Evolutionary conservation across 805 yeast genomes (phyloP), one percentile per base, ranked within the genome.

Genomic region (Ogataea paraovalis): DNA sequence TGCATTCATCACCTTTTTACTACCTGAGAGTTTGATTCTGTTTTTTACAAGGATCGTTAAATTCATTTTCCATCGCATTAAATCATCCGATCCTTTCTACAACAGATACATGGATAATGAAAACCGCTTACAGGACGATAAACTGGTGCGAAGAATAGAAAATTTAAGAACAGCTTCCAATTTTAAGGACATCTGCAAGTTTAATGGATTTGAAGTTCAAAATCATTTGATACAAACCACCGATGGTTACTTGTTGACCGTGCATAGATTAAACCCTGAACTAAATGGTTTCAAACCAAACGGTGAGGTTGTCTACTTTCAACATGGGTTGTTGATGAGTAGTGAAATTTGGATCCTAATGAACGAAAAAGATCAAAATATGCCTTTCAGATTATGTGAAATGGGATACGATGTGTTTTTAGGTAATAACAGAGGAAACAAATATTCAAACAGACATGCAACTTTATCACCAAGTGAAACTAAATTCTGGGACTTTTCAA

Each of bases 371-470:
- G 45, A 56, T 10, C 71, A 74, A 41, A 80, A 82, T 52, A 67
- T 94, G 42, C 97, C 98, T 0, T 85, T 87, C 62, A 69, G 80
- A 2, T 72, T 92, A 30, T 83, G 83, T 50, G 89, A 90, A 48
- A 63, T 81, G 41, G 97, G 97, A 1, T 92, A 80, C 65, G 99
- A 92, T 61, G 97, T 92, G 5, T 92, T 96, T 92, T 71, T 92
- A 52, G 98, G 98, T 1, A 89, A 88, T 65, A 89, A 88, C 60
- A 74, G 96, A 48, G 96, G 96, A 10, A 94, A 92, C 68, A 94
- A 92, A 69, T 92, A 92, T 68, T 85, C 95, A 3, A 82, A 84
- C 50, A 90, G 90, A 57, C 96, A 92, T 65, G 49, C 74, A 14
- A 51, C 61, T n/a, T 61, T 69, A 40, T 69, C 73, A 13, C 53